These are phyloP conservation scores for Clonostachys solani DNA, from an alignment of 2,329 filamentous ascomycete species.

Conservation along the genomic window DNA sequence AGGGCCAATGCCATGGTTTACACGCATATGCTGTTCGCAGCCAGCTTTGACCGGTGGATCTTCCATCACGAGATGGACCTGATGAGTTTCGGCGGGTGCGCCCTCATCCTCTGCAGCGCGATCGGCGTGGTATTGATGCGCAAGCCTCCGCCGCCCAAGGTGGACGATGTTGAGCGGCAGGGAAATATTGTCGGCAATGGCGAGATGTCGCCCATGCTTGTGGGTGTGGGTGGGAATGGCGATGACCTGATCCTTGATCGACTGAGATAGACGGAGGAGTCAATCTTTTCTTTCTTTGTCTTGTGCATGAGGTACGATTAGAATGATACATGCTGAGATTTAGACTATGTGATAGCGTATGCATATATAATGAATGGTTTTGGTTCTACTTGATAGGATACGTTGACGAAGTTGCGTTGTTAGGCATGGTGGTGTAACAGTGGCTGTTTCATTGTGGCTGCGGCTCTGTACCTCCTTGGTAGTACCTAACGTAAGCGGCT, in stretches of 20 bases:
- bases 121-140: conserved; percentile 44
- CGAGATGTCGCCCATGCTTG: conserved; percentile 36
- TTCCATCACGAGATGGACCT: conserved; percentile 47
- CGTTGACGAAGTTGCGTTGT: no score
- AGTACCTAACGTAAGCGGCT: no score
- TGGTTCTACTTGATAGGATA: no score
- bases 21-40: conserved; percentile 53
- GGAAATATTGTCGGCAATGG: conserved; percentile 17
- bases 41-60: conserved; percentile 44
- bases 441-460: no score
- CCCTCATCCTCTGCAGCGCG: conserved; percentile 48
- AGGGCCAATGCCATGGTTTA: conserved; percentile 54
- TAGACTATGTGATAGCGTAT: no score
- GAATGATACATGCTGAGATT: no score
- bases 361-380: no score
- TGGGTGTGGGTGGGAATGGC: conserved; percentile 18
- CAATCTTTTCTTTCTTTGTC: no score
- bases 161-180: conserved; percentile 26
- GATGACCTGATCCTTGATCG: conserved; percentile 7
- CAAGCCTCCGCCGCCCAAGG: conserved; percentile 15
- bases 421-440: no score
- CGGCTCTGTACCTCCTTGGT: no score
- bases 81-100: conserved; percentile 44
- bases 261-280: not conserved
- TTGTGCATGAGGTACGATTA: no score